These are phyloP conservation scores for Magnaporthiopsis poae DNA, from an alignment of 2,329 filamentous ascomycete species.

Conservation along the genomic window DNA sequence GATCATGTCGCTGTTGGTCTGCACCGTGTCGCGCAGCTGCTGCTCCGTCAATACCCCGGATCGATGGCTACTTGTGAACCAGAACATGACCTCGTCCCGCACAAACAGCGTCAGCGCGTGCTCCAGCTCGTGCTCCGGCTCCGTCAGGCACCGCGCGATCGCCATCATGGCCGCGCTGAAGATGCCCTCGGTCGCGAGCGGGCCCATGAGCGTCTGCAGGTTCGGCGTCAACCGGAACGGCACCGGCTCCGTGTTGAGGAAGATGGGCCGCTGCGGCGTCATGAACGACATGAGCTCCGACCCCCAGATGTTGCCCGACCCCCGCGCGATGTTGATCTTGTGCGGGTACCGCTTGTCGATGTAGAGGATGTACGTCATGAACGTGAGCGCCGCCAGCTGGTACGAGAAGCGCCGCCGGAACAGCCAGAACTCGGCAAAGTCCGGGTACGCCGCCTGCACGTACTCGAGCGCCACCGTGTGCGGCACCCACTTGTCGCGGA, in stretches of 20 bases:
- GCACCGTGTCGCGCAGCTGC: slow-evolving; percentile 55
- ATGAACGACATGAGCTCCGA: slow-evolving; percentile 88
- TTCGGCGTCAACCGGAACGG: slow-evolving; percentile 97
- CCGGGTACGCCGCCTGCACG: slow-evolving; percentile 78
- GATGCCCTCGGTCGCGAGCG: slow-evolving; percentile 88
- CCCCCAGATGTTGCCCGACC: slow-evolving; percentile 89
- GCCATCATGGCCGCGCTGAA: slow-evolving; percentile 94
- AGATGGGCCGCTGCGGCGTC: slow-evolving; percentile 72
- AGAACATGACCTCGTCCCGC: slow-evolving; percentile 94
- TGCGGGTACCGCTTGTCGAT: slow-evolving; percentile 94
- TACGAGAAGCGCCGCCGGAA: slow-evolving; percentile 97
- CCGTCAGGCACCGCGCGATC: slow-evolving; percentile 84
- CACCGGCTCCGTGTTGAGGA: slow-evolving; percentile 90
- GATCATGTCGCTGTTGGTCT: slow-evolving; percentile 73
- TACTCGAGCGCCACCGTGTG: slow-evolving; percentile 74
- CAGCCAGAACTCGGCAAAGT: slow-evolving; percentile 91
- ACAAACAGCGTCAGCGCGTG: slow-evolving; percentile 92
- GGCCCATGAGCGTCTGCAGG: slow-evolving; percentile 89
- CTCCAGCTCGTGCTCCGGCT: slow-evolving; percentile 82
- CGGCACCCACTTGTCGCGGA: slow-evolving; percentile 88
- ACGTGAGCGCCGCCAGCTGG: slow-evolving; percentile 86
- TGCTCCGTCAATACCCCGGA: slow-evolving; percentile 46
- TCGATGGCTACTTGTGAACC: slow-evolving; percentile 76
- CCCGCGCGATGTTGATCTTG: slow-evolving; percentile 84
- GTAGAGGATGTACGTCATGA: slow-evolving; percentile 97